These are phyloP conservation scores for Phascolomyces articulosus DNA, from an alignment of 371 early-diverging fungal genomes.

Conservation along the genomic window DNA sequence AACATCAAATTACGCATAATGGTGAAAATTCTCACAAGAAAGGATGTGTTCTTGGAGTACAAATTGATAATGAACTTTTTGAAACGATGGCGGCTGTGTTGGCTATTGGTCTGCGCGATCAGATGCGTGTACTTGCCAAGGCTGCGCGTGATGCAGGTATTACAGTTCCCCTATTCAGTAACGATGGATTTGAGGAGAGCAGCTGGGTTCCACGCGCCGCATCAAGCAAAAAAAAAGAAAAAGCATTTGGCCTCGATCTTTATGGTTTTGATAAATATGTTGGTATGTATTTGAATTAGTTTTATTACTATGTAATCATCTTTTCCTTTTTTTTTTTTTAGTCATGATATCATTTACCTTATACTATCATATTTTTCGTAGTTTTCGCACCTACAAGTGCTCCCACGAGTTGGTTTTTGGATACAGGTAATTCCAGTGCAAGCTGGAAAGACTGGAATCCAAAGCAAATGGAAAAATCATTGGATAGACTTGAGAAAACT, in stretches of 20 bases:
- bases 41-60: constrained; percentile 78
- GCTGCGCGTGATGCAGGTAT: constrained; percentile 79
- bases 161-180: constrained; percentile 82
- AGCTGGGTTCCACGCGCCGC: constrained; percentile 49
- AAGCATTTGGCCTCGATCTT: constrained; percentile 74
- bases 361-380: constrained; percentile 2
- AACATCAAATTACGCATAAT: constrained; percentile 77
- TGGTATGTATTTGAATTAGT: too few relatives aligned
- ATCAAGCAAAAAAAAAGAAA: constrained; percentile 31
- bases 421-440: constrained; percentile 49
- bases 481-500: constrained; percentile 70
- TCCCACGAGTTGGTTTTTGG: constrained; percentile 57
- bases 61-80: constrained; percentile 84
- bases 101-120: constrained; percentile 82
- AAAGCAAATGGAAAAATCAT: constrained; percentile 52
- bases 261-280: constrained; percentile 86
- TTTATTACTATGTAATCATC: too few relatives aligned
- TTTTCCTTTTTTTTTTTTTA: background rate
- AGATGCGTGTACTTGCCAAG: constrained; percentile 79
- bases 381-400: constrained; percentile 69
- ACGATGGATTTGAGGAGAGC: constrained; percentile 79
- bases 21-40: constrained; percentile 25
- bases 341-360: background rate
- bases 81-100: constrained; percentile 61
- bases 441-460: constrained; percentile 70